Base-by-base conservation (phyloP, 495 filamentous ascomycete species). In the Evernia prunastri region DNA sequence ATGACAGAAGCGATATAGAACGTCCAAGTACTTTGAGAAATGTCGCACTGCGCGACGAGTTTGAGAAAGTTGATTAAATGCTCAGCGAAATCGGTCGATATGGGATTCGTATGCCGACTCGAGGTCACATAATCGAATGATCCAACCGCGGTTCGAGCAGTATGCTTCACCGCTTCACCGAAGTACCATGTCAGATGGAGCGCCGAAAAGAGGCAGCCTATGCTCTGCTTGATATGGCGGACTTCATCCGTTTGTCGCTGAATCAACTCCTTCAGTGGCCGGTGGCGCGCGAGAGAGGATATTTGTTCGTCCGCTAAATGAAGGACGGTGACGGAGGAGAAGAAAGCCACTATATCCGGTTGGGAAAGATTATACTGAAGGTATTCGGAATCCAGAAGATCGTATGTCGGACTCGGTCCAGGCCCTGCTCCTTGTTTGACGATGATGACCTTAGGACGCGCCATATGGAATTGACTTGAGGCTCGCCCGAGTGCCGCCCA, bases 291-390 rank as follows among this genome's bases (percentile, higher is more conserved):
- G 9, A 66, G 45, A 42, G 60, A 45, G n/a, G 65, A 70, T 18
- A 72, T 58, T 49, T 68, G 63, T 15, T 39, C 59, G 25, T 60
- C 63, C 25, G 57, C 63, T 25, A 74, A 56, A 20, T 61, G 65
- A 56, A 75, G 64, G 27, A 75, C 45, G 17, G 60, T 66, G 37
- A 72, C 63, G 25, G 65, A 58, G 17, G 65, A 74, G 64, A 71
- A 65, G 20, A 63, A 60, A 47, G 69, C 67, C 20, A 56, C 58
- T n/a, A 67, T 56, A 51, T 62, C 66, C 49, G 61, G 56, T 35
- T 68, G 40, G 25, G 49, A 66, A 29, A 70, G 56, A 35, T 66
- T 62, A 49, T 59, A 61, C 49, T 60, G 59, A 12, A 69, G 64
- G 36, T 56, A 60, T 36, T 57, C 42, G 35, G 51, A 36, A 15